Percentiles rank a stretch among this genome's conserved stretches.
phyloP scores from a whole-genome alignment of 495 filamentous ascomycete species.

The Aspergillus asperescens region DNA sequence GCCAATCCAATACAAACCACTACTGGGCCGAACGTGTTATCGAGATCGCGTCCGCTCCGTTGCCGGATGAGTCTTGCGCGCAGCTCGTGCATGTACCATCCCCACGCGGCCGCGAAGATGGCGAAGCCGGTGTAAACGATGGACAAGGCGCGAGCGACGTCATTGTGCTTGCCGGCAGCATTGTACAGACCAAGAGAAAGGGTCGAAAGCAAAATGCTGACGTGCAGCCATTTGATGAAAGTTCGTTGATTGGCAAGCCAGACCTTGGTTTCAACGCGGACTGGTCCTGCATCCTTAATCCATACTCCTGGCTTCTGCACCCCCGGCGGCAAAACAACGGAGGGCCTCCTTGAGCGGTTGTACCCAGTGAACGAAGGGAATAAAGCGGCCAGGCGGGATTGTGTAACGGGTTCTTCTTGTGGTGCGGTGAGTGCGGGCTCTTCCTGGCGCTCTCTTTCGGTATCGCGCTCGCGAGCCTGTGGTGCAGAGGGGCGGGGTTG shows the following conservation, averaged over 20 bases:
- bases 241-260: constrained; percentile 98
- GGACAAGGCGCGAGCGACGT: constrained; percentile 66
- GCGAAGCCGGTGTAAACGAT: constrained; percentile 79
- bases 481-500: constrained; percentile 22
- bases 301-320: constrained; percentile 75
- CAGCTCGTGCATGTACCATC: constrained; percentile 72
- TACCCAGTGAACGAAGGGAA: constrained; percentile 75
- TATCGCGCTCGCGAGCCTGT: neutral
- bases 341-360: constrained; percentile 48
- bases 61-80: constrained; percentile 72
- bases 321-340: constrained; percentile 64
- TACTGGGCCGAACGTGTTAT: constrained; percentile 77
- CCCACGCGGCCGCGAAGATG: constrained; percentile 78
- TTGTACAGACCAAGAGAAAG: constrained; percentile 83
- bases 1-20: constrained; percentile 76
- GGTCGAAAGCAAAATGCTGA: constrained; percentile 75
- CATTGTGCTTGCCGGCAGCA: constrained; percentile 67
- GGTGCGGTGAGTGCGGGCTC: constrained; percentile 17
- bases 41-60: constrained; percentile 86
- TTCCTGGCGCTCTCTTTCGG: constrained; percentile 3
- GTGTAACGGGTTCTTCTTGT: constrained; percentile 17
- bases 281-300: constrained; percentile 88
- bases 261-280: constrained; percentile 92
- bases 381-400: constrained; percentile 48
- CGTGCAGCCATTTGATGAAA: constrained; percentile 96